A percentile compares a stretch with the other conserved stretches of the same genome.
These are phyloP conservation scores for Arachis monticola DNA, from an alignment of 331 rosid species.

Conservation along the genomic window DNA sequence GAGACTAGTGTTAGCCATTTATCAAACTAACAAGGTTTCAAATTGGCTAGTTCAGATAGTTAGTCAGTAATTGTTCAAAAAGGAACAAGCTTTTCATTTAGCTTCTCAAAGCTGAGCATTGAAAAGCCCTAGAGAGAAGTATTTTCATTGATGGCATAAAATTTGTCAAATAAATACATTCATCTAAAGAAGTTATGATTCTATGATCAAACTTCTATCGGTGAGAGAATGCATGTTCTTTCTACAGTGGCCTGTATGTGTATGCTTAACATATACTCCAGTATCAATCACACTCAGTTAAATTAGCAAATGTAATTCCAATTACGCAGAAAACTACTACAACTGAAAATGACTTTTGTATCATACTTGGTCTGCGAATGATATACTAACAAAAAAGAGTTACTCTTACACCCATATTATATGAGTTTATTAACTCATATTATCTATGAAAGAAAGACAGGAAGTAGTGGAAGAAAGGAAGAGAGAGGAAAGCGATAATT, in stretches of 20 bases:
- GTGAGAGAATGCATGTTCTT: not conserved
- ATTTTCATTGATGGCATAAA: constrained; percentile 1
- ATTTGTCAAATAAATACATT: constrained; percentile 1
- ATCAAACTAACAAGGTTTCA: constrained; percentile 27
- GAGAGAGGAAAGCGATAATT: no score
- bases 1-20: not conserved
- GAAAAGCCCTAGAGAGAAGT: constrained; percentile 12
- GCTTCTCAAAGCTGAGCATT: constrained; percentile 10
- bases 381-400: not conserved
- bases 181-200: constrained; percentile 6
- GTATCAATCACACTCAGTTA: constrained; percentile 4
- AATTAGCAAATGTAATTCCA: constrained; percentile 1
- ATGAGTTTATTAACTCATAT: no score
- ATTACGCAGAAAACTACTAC: not conserved
- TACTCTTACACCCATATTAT: no score
- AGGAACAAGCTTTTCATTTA: not conserved
- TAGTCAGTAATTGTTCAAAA: not conserved
- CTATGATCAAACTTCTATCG: not conserved
- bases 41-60: constrained; percentile 18
- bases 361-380: constrained; percentile 2
- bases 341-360: not conserved
- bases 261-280: constrained; percentile 18
- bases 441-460: no score
- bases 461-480: no score
- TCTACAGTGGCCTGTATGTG: not conserved